These are phyloP conservation scores for Kodamaea nitidulidarum DNA, from an alignment of 805 yeast genomes.

Conservation along the genomic window DNA sequence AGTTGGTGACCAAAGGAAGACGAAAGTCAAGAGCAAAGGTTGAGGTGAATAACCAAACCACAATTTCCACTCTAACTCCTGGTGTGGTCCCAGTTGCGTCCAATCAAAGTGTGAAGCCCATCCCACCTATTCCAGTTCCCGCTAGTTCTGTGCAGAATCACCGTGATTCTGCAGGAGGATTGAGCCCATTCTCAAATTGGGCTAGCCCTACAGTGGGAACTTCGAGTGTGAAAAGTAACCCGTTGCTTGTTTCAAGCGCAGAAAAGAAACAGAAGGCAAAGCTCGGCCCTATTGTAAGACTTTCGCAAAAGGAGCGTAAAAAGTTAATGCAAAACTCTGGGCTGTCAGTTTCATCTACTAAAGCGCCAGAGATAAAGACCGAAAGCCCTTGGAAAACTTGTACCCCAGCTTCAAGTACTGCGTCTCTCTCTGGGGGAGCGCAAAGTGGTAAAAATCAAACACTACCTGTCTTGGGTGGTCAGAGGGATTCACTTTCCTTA, in stretches of 20 bases:
- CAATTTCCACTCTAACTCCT: neutral
- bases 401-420: neutral
- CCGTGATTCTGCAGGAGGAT: conserved; percentile 9
- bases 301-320: conserved; percentile 61
- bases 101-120: neutral
- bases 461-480: no score
- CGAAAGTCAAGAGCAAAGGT: conserved; percentile 14
- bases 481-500: no score
- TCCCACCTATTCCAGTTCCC: neutral
- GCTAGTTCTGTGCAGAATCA: neutral
- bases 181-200: conserved; percentile 17
- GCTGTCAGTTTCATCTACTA: neutral
- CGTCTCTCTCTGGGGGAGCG: neutral
- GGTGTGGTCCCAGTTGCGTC: neutral
- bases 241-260: conserved; percentile 7
- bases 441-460: neutral
- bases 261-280: conserved; percentile 24
- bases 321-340: conserved; percentile 22
- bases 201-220: neutral
- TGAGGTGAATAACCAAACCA: neutral
- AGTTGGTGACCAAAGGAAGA: conserved; percentile 21
- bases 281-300: conserved; percentile 35
- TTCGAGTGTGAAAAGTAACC: neutral
- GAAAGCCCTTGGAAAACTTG: no score
- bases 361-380: no score